phyloP scores from a whole-genome alignment of 148 eudicot genomes.

The Salicornia ramosissima region DNA sequence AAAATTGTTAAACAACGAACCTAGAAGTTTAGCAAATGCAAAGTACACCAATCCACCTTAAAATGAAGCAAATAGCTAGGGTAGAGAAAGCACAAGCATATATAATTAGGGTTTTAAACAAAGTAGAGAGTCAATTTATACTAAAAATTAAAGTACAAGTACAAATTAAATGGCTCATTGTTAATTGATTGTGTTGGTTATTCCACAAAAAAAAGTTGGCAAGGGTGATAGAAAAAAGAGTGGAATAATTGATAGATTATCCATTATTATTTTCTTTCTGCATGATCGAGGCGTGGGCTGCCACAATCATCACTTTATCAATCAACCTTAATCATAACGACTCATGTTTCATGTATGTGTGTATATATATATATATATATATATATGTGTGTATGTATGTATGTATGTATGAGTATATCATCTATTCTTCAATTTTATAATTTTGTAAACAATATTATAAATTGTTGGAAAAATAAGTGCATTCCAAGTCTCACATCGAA shows the following conservation, averaged over 20 bases:
- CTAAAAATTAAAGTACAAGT: not conserved
- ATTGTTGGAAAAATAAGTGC: too few species aligned
- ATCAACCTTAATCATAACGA: slow-evolving; percentile 6
- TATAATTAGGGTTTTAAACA: not conserved
- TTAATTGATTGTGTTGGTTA: slow-evolving; percentile 6
- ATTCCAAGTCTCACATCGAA: too few species aligned
- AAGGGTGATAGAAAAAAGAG: not conserved
- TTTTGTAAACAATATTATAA: too few species aligned
- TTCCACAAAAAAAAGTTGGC: not conserved
- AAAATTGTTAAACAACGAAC: not conserved
- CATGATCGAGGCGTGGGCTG: slow-evolving; percentile 14
- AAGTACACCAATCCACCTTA: not conserved
- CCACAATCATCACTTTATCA: slow-evolving; percentile 13
- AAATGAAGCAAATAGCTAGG: not conserved
- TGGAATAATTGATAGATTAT: not conserved
- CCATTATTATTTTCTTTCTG: not conserved
- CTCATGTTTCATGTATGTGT: slow-evolving; percentile 3
- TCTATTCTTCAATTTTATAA: not conserved
- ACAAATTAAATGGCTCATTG: not conserved
- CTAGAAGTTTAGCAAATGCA: not conserved
- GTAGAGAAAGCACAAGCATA: not conserved
- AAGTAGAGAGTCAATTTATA: not conserved
- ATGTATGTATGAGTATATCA: too few species aligned
- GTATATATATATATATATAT: too few species aligned
- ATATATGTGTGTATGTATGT: too few species aligned